A percentile compares a stretch with the other conserved stretches of the same genome.
phyloP scores from a whole-genome alignment of 1,284 basidiomycete genomes.

The Spongispora temasekensis region DNA sequence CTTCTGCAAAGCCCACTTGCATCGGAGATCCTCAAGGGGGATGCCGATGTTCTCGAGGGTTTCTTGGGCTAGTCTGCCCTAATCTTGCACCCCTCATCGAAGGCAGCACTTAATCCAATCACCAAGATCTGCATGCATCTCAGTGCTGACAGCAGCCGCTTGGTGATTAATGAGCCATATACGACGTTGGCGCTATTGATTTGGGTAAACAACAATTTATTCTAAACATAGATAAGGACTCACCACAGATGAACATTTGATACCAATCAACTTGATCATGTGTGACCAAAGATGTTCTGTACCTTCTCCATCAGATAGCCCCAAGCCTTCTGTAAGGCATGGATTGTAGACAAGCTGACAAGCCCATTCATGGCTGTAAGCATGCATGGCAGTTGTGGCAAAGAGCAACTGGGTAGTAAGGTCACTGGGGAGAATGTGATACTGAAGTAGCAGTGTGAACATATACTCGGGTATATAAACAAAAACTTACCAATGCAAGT shows the following conservation, averaged over 20 bases:
- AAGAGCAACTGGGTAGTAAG: not conserved
- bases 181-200: not conserved
- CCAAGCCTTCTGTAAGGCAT: not conserved
- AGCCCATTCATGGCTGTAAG: not conserved
- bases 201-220: not conserved
- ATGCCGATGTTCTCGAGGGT: not conserved
- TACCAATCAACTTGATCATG: constrained; percentile 6
- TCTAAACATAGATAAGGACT: not conserved
- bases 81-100: constrained; percentile 13
- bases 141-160: constrained; percentile 17
- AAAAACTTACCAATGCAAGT: not conserved
- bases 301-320: constrained; percentile 3
- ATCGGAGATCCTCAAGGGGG: not conserved
- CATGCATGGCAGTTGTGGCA: not conserved
- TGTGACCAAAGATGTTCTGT: constrained; percentile 3
- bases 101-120: constrained; percentile 29
- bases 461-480: not conserved
- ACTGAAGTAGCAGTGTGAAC: not conserved
- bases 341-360: not conserved
- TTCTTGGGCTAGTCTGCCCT: constrained; percentile 8
- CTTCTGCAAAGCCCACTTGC: constrained; percentile 31
- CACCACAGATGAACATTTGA: constrained; percentile 3
- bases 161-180: constrained; percentile 15
- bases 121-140: constrained; percentile 26
- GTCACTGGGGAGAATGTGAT: not conserved